Conservation (phyloP, 768 basidiomycete genomes). For the Scleroderma bovista region DNA sequence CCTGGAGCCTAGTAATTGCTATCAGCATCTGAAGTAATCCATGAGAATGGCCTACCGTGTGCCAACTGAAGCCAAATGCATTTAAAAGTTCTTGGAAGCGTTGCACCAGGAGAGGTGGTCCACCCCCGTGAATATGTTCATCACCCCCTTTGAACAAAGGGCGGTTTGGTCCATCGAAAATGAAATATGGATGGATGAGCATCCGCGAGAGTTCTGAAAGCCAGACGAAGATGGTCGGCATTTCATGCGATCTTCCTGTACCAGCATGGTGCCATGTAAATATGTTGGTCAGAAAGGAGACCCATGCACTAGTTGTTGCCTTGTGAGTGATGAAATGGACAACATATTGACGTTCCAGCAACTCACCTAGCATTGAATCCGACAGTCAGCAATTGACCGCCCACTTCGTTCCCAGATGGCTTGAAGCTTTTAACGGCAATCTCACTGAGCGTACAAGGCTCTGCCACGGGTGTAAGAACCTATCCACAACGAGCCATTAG, state of each 20-base stretch:
- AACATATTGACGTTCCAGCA: neutral
- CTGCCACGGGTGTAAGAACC: neutral
- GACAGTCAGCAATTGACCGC: neutral
- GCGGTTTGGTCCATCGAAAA: constrained; percentile 46
- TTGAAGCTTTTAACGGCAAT: neutral
- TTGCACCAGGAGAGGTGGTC: constrained; percentile 5
- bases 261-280: constrained; percentile 12
- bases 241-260: constrained; percentile 39
- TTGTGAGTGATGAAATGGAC: neutral
- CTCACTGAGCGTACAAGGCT: neutral
- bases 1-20: neutral
- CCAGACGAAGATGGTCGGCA: constrained; percentile 40
- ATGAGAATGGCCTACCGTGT: constrained; percentile 10
- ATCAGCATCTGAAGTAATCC: neutral
- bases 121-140: constrained; percentile 23
- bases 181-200: constrained; percentile 39
- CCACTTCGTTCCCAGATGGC: neutral
- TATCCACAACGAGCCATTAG: neutral
- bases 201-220: constrained; percentile 32
- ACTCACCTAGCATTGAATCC: neutral
- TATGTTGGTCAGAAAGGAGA: neutral
- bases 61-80: constrained; percentile 38
- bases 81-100: constrained; percentile 29
- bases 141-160: constrained; percentile 39
- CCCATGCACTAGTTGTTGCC: constrained; percentile 7